Evolutionary conservation across 2,329 filamentous ascomycete genomes (phyloP), one percentile per base, ranked within the genome.

Genomic region (Sclerotinia borealis): DNA sequence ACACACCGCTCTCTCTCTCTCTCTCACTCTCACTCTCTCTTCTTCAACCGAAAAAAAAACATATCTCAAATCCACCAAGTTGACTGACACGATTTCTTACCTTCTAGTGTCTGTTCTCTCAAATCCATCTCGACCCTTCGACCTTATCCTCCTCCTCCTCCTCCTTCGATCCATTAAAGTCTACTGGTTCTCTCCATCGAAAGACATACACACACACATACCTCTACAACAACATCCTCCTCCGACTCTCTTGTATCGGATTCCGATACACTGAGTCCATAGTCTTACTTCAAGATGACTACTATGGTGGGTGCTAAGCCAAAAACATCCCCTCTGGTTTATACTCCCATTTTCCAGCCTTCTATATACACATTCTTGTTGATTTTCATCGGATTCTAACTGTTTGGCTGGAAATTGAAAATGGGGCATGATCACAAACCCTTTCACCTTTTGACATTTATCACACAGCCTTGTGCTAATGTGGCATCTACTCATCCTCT

Each of bases 271-370:
- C 65, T 72, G 71, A 73, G 70, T 74, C 70, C 72, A 72, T 73
- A 73, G 71, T 70, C 68, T 67, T 66, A 69, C 68, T 70, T 73
- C 75, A 81, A 75, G 73, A 86, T 86, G 83, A 85, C 83, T 78
- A 85, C 83, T 76, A 86, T 86, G 83, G 83, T 86, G 76, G 74
- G 76, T 71, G 71, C 73, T 70, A 75, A 74, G 71, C 71, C 70
- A 68, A 75, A 69, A 72, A 72, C 69, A 68, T 72, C 72, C 63
- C 71, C 71, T 72, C 71, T 74, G 71, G 73, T 74, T 73, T 73
- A 72, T 73, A 74, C 75, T 78, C 72, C 78, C 72, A 73, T 73
- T 71, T 70, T 72, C 72, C 68, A 67, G 70, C 68, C 68, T 68
- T 69, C 63, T 66, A 66, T 64, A 69, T 55, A 66, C 71, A 71